Conservation (phyloP, 345 rosid species). For the Salix purpurea region DNA sequence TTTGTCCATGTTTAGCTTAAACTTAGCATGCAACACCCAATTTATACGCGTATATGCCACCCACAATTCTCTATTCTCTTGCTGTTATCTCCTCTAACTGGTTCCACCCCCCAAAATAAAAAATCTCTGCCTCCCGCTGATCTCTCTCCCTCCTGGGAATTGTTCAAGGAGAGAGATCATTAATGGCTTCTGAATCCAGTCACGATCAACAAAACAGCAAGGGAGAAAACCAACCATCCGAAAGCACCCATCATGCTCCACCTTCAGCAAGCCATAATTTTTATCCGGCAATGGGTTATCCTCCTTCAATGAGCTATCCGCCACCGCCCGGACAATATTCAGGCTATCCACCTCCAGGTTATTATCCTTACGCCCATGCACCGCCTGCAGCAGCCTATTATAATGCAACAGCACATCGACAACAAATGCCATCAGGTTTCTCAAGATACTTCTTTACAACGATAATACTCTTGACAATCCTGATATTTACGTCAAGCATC, state of each 20-base stretch:
- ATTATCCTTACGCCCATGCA: constrained; percentile 26
- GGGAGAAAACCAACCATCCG: constrained; percentile 5
- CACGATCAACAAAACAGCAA: constrained; percentile 4
- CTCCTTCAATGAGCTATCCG: constrained; percentile 35
- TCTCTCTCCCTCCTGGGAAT: background rate
- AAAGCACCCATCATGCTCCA: background rate
- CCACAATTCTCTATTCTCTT: background rate
- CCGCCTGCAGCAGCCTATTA: constrained; percentile 42
- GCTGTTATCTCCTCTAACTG: background rate
- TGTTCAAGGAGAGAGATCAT: background rate
- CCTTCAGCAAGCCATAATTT: background rate
- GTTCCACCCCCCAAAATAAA: background rate
- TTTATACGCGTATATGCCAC: background rate
- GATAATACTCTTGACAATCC: constrained; percentile 30
- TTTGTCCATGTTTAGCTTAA: background rate
- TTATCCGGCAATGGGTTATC: constrained; percentile 21
- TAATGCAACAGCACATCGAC: constrained; percentile 9
- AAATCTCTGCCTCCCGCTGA: background rate
- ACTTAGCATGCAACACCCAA: background rate
- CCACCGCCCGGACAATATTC: constrained; percentile 5
- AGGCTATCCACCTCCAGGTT: constrained; percentile 6
- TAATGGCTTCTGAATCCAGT: constrained; percentile 23
- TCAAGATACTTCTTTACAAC: constrained; percentile 36
- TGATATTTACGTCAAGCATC: constrained; percentile 29
- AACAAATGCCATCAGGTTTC: constrained; percentile 24